Evolutionary conservation across 352 stramenopile genomes (phyloP).

Genomic region (Globisporangium abappressorium): DNA sequence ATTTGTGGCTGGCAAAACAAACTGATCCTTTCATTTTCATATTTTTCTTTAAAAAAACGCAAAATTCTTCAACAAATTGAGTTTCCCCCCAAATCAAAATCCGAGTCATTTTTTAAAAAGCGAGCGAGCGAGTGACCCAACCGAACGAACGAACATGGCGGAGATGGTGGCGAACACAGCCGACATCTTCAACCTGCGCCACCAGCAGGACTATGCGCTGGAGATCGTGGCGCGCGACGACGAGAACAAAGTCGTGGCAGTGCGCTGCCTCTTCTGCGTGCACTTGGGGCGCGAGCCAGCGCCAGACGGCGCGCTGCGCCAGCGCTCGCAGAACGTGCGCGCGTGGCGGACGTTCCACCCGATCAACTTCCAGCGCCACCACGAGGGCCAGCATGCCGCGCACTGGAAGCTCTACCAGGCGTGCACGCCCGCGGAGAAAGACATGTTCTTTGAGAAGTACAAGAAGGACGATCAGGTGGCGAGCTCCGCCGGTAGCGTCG

Average conservation of each 20-base stretch:
- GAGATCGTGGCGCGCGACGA: not conserved
- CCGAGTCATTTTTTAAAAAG: too few relatives aligned
- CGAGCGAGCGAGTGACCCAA: not conserved
- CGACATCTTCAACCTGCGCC: not conserved
- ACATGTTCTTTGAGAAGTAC: not conserved
- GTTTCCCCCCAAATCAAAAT: too few relatives aligned
- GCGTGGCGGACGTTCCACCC: not conserved
- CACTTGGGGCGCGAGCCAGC: not conserved
- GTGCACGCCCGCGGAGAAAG: not conserved
- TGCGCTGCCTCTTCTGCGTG: constrained; percentile 3
- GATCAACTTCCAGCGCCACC: not conserved
- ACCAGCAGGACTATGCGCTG: not conserved
- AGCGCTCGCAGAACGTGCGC: not conserved
- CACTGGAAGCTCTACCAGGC: constrained; percentile 3
- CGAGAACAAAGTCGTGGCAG: not conserved
- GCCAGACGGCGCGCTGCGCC: not conserved
- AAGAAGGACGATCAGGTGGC: not conserved
- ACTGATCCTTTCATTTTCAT: too few relatives aligned
- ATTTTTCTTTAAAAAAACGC: too few relatives aligned
- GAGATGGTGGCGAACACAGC: not conserved
- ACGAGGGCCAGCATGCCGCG: not conserved
- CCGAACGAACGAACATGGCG: not conserved
- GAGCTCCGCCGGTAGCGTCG: too few relatives aligned
- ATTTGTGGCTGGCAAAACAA: too few relatives aligned
- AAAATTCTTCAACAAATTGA: too few relatives aligned